These are phyloP conservation scores for Didymella keratinophila DNA, from an alignment of 2,329 filamentous ascomycete genomes.

Conservation along the genomic window DNA sequence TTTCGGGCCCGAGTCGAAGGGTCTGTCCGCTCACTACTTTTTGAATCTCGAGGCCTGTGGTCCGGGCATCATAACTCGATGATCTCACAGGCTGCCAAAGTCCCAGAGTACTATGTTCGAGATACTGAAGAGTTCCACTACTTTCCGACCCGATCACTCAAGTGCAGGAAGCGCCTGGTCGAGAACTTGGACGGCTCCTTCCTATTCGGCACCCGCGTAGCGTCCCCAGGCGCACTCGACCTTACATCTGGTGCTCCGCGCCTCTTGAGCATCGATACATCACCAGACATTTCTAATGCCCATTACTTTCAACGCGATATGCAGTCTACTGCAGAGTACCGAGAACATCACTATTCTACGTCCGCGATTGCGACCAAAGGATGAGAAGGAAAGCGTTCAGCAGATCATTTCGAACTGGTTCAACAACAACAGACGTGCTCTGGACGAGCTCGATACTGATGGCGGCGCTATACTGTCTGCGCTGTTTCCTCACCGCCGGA, in stretches of 20 bases:
- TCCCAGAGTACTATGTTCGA: background rate
- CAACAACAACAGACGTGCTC: slow-evolving; percentile 62
- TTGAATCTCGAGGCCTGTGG: background rate
- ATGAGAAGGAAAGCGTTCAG: slow-evolving; percentile 36
- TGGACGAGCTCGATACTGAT: slow-evolving; percentile 66
- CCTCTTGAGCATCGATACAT: background rate
- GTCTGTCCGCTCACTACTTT: background rate
- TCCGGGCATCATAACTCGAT: background rate
- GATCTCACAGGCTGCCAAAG: background rate
- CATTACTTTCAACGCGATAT: slow-evolving; percentile 73
- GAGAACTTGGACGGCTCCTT: background rate
- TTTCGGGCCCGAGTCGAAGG: background rate
- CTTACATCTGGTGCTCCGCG: background rate
- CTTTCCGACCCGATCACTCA: background rate
- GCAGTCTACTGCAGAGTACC: slow-evolving; percentile 74
- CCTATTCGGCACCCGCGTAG: background rate
- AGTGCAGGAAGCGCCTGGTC: background rate
- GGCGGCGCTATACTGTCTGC: slow-evolving; percentile 74
- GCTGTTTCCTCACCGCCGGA: slow-evolving; percentile 76
- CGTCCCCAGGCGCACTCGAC: background rate
- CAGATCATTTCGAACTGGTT: slow-evolving; percentile 73
- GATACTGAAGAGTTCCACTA: background rate
- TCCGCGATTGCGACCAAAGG: slow-evolving; percentile 49
- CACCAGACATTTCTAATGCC: slow-evolving; percentile 59
- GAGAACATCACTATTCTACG: slow-evolving; percentile 59